These are phyloP conservation scores for Penicillium tannophilum DNA, from an alignment of 495 filamentous ascomycete genomes.

Conservation along the genomic window DNA sequence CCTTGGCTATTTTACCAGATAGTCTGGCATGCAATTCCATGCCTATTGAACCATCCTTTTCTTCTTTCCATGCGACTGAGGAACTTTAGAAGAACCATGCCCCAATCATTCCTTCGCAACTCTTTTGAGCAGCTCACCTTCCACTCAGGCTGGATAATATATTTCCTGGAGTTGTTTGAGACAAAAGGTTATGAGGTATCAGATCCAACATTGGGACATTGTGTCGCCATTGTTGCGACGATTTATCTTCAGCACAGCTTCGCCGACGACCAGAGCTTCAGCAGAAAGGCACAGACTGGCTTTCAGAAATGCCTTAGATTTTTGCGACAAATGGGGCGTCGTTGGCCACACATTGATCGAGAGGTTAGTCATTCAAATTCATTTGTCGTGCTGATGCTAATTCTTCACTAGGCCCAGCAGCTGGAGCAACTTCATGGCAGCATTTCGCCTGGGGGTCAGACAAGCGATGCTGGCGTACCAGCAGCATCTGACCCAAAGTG, in stretches of 20 bases:
- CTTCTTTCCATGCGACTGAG: slow-evolving; percentile 44
- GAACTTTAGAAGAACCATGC: slow-evolving; percentile 43
- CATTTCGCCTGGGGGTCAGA: slow-evolving; percentile 26
- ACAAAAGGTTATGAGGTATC: slow-evolving; percentile 36
- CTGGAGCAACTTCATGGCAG: slow-evolving; percentile 34
- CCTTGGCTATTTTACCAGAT: slow-evolving; percentile 50
- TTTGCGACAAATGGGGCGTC: slow-evolving; percentile 22
- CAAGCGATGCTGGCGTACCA: slow-evolving; percentile 6
- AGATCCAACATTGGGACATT: slow-evolving; percentile 35
- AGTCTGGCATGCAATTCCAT: slow-evolving; percentile 44
- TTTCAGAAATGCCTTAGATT: slow-evolving; percentile 38
- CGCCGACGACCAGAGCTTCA: slow-evolving; percentile 35
- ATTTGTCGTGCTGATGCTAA: background rate
- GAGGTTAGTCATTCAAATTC: slow-evolving; percentile 17
- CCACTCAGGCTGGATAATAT: slow-evolving; percentile 35
- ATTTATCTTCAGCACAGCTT: slow-evolving; percentile 43
- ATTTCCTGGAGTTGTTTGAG: slow-evolving; percentile 35
- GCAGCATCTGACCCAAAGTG: slow-evolving; percentile 21
- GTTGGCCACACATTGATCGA: slow-evolving; percentile 35
- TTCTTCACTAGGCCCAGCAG: slow-evolving; percentile 20
- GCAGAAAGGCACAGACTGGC: slow-evolving; percentile 31
- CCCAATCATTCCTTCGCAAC: slow-evolving; percentile 38
- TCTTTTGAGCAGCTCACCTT: slow-evolving; percentile 39
- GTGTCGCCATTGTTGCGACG: slow-evolving; percentile 37
- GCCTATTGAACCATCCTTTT: slow-evolving; percentile 47